A percentile compares a stretch with the other conserved stretches of the same genome.
Evolutionary conservation across 2,329 filamentous ascomycete species (phyloP).

Genomic region (Aspergillus calidoustus): DNA sequence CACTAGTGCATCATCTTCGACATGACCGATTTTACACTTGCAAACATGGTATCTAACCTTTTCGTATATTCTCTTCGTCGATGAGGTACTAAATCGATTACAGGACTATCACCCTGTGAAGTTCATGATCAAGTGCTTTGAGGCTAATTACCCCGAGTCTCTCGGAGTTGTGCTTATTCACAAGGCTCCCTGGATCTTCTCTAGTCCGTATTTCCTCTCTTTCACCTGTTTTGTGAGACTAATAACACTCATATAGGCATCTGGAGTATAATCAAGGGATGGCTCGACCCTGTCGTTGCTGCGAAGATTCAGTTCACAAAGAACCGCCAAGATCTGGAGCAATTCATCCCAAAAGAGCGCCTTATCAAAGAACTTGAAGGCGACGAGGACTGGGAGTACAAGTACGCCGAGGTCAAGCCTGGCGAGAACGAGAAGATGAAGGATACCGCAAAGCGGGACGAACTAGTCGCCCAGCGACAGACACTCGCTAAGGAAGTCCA

Average conservation of each 20-base stretch:
- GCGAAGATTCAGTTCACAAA: slow-evolving; percentile 93
- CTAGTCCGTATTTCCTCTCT: slow-evolving; percentile 60
- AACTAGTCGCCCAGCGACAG: slow-evolving; percentile 66
- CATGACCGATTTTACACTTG: slow-evolving; percentile 89
- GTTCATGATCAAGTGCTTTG: slow-evolving; percentile 99
- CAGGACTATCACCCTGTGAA: slow-evolving; percentile 94
- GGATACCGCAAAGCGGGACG: slow-evolving; percentile 65
- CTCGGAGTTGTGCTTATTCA: slow-evolving; percentile 90
- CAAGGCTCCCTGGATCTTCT: slow-evolving; percentile 96
- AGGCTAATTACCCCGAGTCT: slow-evolving; percentile 96
- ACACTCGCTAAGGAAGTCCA: slow-evolving; percentile 75
- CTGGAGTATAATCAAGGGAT: slow-evolving; percentile 93
- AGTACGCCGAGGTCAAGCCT: slow-evolving; percentile 74
- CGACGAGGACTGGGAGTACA: slow-evolving; percentile 81
- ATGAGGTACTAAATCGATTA: slow-evolving; percentile 3
- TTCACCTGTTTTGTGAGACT: background rate
- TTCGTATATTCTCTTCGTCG: background rate
- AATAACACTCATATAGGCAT: slow-evolving; percentile 63
- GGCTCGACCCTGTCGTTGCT: slow-evolving; percentile 96
- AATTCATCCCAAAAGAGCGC: slow-evolving; percentile 71
- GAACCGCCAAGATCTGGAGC: slow-evolving; percentile 74
- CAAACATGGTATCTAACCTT: slow-evolving; percentile 75
- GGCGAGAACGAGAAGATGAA: slow-evolving; percentile 80
- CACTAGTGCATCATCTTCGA: slow-evolving; percentile 87
- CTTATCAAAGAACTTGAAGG: slow-evolving; percentile 86